phyloP scores from a whole-genome alignment of 1,284 basidiomycete genomes.

The Cronartium quercuum region DNA sequence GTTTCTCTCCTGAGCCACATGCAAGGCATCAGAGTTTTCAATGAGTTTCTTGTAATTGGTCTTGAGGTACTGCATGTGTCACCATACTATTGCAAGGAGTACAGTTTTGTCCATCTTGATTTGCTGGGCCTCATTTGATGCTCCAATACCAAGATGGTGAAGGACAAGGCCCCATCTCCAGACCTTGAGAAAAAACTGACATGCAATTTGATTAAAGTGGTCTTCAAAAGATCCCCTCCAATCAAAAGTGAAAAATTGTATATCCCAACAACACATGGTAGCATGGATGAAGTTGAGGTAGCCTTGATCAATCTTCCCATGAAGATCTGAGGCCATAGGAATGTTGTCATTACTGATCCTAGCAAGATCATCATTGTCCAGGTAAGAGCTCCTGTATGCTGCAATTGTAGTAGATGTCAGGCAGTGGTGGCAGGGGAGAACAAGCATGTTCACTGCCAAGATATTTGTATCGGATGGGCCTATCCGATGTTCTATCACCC shows the following conservation, averaged over 20 bases:
- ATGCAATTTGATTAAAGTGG: conserved; percentile 30
- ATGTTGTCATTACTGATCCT: too few relatives aligned
- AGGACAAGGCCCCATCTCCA: conserved; percentile 32
- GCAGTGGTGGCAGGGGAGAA: too few relatives aligned
- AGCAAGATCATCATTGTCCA: too few relatives aligned
- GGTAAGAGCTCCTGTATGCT: too few relatives aligned
- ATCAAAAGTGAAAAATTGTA: conserved; percentile 23
- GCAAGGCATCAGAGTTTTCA: too few relatives aligned
- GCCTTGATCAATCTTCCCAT: conserved; percentile 30
- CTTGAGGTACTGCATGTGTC: conserved; percentile 13
- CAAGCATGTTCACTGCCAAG: too few relatives aligned
- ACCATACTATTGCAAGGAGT: conserved; percentile 22
- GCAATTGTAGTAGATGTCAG: too few relatives aligned
- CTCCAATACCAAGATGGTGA: not conserved
- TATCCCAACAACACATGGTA: conserved; percentile 30
- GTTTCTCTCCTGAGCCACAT: too few relatives aligned
- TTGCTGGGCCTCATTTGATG: conserved; percentile 1
- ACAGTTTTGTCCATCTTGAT: conserved; percentile 15
- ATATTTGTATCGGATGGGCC: too few relatives aligned
- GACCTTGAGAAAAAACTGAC: conserved; percentile 23
- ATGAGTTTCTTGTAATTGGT: too few relatives aligned
- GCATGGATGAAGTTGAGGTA: conserved; percentile 21
- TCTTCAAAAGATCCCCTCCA: conserved; percentile 18
- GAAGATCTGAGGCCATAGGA: too few relatives aligned
- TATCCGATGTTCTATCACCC: too few relatives aligned